Conservation (phyloP, 2,329 filamentous ascomycete genomes). For the Aspergillaceae sp. region DNA sequence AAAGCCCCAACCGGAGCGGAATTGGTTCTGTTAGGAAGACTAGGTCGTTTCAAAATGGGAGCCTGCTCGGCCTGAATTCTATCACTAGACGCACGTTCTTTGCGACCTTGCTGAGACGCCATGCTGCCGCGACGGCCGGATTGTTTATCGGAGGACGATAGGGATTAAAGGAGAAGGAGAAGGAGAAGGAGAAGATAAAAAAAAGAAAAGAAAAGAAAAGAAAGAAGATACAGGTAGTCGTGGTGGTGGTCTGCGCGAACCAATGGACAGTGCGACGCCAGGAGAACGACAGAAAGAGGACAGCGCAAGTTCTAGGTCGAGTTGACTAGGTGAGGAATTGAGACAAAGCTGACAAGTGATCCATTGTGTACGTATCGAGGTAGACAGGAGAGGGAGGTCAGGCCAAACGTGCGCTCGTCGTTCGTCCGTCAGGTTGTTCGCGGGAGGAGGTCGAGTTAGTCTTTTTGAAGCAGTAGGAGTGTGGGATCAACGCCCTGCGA, state of each 20-base stretch:
- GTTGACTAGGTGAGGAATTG: conserved; percentile 21
- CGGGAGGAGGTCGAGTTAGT: no score
- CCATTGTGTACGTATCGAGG: conserved; percentile 21
- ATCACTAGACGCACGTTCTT: conserved; percentile 27
- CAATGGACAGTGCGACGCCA: conserved; percentile 7
- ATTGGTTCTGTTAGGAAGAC: conserved; percentile 24
- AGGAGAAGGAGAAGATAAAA: neutral
- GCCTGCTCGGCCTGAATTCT: conserved; percentile 16
- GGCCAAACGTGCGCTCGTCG: no score
- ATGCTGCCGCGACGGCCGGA: conserved; percentile 8
- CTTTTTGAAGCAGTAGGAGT: neutral
- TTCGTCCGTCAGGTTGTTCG: no score
- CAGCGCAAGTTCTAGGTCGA: conserved; percentile 11
- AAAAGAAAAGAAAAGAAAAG: neutral
- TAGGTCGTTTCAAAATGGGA: conserved; percentile 20
- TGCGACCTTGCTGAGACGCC: conserved; percentile 19
- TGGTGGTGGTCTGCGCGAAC: conserved; percentile 4
- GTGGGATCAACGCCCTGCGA: neutral
- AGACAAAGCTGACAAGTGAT: conserved; percentile 19
- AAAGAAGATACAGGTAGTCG: neutral
- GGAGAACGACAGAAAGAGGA: conserved; percentile 12
- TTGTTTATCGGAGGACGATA: neutral
- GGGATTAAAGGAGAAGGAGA: neutral
- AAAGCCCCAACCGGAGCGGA: conserved; percentile 27
- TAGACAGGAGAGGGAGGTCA: neutral